Percentiles rank a stretch among this genome's conserved stretches.
Evolutionary conservation across 2,329 filamentous ascomycete species (phyloP).

Genomic region (Sclerotinia subarctica): DNA sequence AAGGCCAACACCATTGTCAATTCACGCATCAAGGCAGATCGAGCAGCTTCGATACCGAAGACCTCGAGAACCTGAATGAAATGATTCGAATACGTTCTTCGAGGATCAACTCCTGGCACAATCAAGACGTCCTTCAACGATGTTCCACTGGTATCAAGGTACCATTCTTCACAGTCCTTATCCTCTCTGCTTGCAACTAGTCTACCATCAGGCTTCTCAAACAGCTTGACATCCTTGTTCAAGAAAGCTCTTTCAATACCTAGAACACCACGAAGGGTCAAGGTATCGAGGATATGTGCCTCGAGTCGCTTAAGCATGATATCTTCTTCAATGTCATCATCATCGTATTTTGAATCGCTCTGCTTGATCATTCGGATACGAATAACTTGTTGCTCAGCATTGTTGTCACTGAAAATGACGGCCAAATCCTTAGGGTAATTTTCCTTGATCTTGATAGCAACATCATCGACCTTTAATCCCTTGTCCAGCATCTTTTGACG

Average conservation of each 20-base stretch:
- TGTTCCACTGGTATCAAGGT: slow-evolving; percentile 90
- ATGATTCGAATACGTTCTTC: slow-evolving; percentile 88
- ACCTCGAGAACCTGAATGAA: slow-evolving; percentile 93
- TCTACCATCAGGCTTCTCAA: slow-evolving; percentile 66
- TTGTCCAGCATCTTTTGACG: slow-evolving; percentile 95
- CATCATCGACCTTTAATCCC: slow-evolving; percentile 85
- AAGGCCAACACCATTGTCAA: slow-evolving; percentile 92
- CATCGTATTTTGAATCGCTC: slow-evolving; percentile 71
- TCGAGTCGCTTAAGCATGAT: slow-evolving; percentile 90
- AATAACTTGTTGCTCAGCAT: slow-evolving; percentile 91
- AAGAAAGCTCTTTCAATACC: slow-evolving; percentile 92
- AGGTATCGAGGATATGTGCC: slow-evolving; percentile 83
- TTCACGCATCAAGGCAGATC: slow-evolving; percentile 81
- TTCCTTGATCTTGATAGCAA: slow-evolving; percentile 84
- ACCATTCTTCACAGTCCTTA: slow-evolving; percentile 82
- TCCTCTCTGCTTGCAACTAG: slow-evolving; percentile 73
- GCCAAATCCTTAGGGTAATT: slow-evolving; percentile 82
- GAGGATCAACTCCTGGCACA: slow-evolving; percentile 83
- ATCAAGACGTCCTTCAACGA: slow-evolving; percentile 79
- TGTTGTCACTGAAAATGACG: slow-evolving; percentile 97
- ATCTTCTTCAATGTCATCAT: slow-evolving; percentile 76
- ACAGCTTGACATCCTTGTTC: slow-evolving; percentile 71
- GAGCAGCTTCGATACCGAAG: slow-evolving; percentile 93
- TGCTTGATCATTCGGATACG: slow-evolving; percentile 78
- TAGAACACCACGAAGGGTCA: slow-evolving; percentile 85